Evolutionary conservation across 1,284 basidiomycete genomes (phyloP), one percentile per base, ranked within the genome.

Genomic region (Exsudoporus floridanus): DNA sequence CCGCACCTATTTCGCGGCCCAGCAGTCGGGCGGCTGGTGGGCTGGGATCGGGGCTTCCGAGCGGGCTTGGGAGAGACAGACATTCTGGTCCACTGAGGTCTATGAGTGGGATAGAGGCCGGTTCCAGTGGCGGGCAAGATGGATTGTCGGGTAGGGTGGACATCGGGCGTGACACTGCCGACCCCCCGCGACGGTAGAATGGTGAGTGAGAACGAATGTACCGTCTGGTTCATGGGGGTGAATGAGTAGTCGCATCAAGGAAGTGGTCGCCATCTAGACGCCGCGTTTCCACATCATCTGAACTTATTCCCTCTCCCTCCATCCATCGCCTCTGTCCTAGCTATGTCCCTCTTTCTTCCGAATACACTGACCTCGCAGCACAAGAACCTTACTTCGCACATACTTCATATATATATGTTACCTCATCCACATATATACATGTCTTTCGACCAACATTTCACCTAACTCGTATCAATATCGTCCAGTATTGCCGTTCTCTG

Each of bases 11-110:
- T 5, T 51, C 61, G 40, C 55, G 48, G 13, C 50, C 63, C 5
- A 38, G 58, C 8, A 56, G 56, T 34, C 38, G 46, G 12, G 50
- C 31, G 1, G 34, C 28, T 21, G 39, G 51, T 37, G 54, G 43
- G 2, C 36, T 53, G 39, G 59, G 51, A 14, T 21, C 13, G 18
- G 54, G 34, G 25, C 40, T 56, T 52, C 51, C 49, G 52, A 58
- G 54, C 38, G 58, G 48, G 49, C 55, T 54, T 59, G 54, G 50
- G 56, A 60, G 46, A 9, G 55, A 58, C 33, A 43, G 62, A 45
- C 49, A 36, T 14, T 30, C 52, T 25, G 55, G 56, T 21, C 60
- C 57, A 8, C 28, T 57, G 45, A 60, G 55, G 41, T 63, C 56
- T 1, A 45, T 47, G 42, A 66, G 65, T 27, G 61, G 42, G 18